Evolutionary conservation across 306 rosid species (phyloP).

Genomic region (Prunus armeniaca): DNA sequence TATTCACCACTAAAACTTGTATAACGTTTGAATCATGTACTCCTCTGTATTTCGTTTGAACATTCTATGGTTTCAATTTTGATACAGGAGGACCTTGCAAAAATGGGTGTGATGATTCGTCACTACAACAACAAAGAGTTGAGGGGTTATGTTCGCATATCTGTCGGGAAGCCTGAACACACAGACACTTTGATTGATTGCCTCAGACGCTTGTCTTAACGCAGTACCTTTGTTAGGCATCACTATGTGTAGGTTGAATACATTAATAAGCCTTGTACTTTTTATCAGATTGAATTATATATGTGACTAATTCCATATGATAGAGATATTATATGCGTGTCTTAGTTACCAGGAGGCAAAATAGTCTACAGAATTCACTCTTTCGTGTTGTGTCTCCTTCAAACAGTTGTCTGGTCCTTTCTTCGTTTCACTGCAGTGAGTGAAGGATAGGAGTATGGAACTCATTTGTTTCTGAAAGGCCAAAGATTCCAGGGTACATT

Average conservation of each 20-base stretch:
- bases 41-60: not conserved
- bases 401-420: too few relatives aligned
- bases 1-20: not conserved
- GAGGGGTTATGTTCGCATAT: constrained; percentile 79
- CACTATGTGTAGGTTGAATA: not conserved
- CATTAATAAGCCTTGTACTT: too few relatives aligned
- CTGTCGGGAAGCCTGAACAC: constrained; percentile 97
- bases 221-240: not conserved
- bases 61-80: not conserved
- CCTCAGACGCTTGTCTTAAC: constrained; percentile 44
- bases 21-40: not conserved
- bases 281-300: too few relatives aligned
- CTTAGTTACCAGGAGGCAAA: too few relatives aligned
- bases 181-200: constrained; percentile 66
- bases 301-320: too few relatives aligned
- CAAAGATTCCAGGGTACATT: too few relatives aligned
- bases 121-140: constrained; percentile 89
- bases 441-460: too few relatives aligned
- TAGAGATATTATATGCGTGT: too few relatives aligned
- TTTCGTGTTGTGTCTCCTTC: too few relatives aligned
- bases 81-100: constrained; percentile 80
- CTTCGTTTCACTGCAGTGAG: too few relatives aligned
- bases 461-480: too few relatives aligned
- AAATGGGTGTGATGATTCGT: constrained; percentile 97
- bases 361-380: too few relatives aligned